Base-by-base conservation (phyloP, 208 protist genomes). In the Spongospora subterranea region DNA sequence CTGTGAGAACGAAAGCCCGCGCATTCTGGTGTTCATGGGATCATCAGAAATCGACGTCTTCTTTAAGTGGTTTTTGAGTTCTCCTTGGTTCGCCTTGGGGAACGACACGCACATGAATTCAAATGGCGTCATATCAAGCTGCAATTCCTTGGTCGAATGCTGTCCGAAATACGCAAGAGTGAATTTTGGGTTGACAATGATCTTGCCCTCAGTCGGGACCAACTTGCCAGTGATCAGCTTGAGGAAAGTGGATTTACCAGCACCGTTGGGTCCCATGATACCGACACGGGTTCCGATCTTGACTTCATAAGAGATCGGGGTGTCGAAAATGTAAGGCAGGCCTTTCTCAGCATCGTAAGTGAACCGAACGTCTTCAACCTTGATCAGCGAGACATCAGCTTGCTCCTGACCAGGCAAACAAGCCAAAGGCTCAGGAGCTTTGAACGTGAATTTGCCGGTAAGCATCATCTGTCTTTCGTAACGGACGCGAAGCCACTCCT, bases 121-220 rank as follows among this genome's bases (percentile, higher is more conserved):
- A 77, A 91, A 29, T 32, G 90, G 90, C 0, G 50, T 91, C 90
- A 91, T 88, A 11, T 45, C 24, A 1, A 91, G 40, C 60, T 91
- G 20, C 11, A 91, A 66, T 77, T 91, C 66, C 66, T 91, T 46
- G 0, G 66, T 77, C 17, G 50, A 82, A 35, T 82, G 71, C 71
- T 82, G 71, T 20, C 40, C 71, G 40, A 82, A 82, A n/a, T 82
- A 82, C 71, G 71, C n/a, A 6, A 82, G 17, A 35, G 71, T 82
- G 71, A 43, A 35, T 82, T 82, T 35, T 6, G 71, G 71, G n/a
- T 82, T 35, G 35, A 6, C 6, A 45, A 35, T 35, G 40, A 82
- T 82, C 71, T 35, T 82, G 6, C 71, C 71, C 35, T 35, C n/a
- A 13, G 71, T 82, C 13, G 71, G 71, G 6, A 20, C 71, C 17